Conservation (phyloP, 2,329 filamentous ascomycete genomes). For the Epichloe gansuensis region DNA sequence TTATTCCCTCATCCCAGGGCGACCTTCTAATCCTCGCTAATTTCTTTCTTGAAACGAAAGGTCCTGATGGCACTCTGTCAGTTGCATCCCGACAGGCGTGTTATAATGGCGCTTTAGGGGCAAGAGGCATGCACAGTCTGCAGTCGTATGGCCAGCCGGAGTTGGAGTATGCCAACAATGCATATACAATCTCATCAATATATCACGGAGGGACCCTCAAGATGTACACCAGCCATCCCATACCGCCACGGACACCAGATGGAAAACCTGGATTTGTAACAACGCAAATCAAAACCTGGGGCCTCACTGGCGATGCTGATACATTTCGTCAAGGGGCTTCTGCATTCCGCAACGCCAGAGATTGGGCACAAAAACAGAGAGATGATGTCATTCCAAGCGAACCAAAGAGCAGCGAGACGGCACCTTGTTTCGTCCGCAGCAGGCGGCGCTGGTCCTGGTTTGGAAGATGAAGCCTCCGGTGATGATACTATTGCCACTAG, state of each 20-base stretch:
- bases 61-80: no score
- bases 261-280: not conserved
- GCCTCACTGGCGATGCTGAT: not conserved
- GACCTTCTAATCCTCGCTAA: no score
- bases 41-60: no score
- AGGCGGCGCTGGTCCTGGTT: no score
- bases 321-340: constrained; percentile 1
- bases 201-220: not conserved
- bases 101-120: constrained; percentile 23
- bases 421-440: no score
- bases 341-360: constrained; percentile 1
- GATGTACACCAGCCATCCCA: constrained; percentile 4
- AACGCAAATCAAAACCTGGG: not conserved
- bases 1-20: no score
- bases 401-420: not conserved
- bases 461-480: no score
- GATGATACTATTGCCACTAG: no score
- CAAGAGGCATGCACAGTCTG: constrained; percentile 22
- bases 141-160: constrained; percentile 15
- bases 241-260: not conserved
- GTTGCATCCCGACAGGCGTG: constrained; percentile 15
- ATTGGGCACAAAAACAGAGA: not conserved
- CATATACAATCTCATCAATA: not conserved
- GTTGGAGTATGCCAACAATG: constrained; percentile 1
- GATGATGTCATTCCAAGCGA: not conserved